A percentile compares a stretch with the other conserved stretches of the same genome.
These are phyloP conservation scores for Aspergillus texensis DNA, from an alignment of 2,329 filamentous ascomycete genomes.

Conservation along the genomic window DNA sequence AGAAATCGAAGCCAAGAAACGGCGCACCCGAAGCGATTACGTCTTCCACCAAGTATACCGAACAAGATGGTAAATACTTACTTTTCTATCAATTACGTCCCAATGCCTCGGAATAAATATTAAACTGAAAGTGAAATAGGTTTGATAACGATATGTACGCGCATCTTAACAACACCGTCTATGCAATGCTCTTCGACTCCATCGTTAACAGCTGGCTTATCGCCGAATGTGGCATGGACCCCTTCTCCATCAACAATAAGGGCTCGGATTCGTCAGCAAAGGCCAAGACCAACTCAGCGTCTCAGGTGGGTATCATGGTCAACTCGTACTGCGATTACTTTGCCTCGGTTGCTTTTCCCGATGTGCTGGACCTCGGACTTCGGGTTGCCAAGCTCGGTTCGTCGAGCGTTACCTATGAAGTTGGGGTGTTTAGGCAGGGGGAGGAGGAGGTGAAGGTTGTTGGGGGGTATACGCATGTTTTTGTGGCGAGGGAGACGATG, in stretches of 20 bases:
- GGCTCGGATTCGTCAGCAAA: neutral
- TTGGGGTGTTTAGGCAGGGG: conserved; percentile 79
- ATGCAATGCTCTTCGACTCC: conserved; percentile 86
- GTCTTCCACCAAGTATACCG: conserved; percentile 77
- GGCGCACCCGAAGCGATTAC: conserved; percentile 70
- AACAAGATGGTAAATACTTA: conserved; percentile 72
- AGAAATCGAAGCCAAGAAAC: conserved; percentile 57
- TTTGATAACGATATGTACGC: conserved; percentile 94
- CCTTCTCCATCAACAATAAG: conserved; percentile 57
- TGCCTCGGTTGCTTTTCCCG: conserved; percentile 77
- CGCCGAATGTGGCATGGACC: conserved; percentile 72
- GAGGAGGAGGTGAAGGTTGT: conserved; percentile 77
- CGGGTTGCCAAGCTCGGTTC: conserved; percentile 82
- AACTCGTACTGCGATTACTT: conserved; percentile 87
- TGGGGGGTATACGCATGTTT: conserved; percentile 84
- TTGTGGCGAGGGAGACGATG: conserved; percentile 74
- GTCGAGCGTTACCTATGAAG: conserved; percentile 87
- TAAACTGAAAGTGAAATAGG: conserved; percentile 51
- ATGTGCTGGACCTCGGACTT: conserved; percentile 77
- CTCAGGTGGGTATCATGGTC: conserved; percentile 79
- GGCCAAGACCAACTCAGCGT: conserved; percentile 13
- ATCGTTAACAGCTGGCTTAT: conserved; percentile 89
- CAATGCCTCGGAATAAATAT: conserved; percentile 2
- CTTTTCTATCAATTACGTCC: neutral
- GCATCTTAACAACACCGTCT: conserved; percentile 89